phyloP scores from a whole-genome alignment of 352 stramenopile genomes.

The Phytophthora rubi region DNA sequence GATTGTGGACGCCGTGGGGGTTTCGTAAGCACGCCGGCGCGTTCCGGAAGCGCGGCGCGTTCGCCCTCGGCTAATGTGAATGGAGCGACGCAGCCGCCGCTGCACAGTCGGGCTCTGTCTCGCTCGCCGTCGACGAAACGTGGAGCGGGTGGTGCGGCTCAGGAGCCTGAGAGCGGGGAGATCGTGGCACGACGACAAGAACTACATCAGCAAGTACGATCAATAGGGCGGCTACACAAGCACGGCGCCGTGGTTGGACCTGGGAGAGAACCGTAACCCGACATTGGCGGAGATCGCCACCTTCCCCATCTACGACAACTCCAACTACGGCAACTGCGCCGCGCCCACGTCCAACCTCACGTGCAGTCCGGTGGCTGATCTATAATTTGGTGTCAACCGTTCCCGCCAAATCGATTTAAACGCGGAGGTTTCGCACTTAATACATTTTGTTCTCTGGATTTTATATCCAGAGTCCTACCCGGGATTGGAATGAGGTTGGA shows the following conservation, averaged over 20 bases:
- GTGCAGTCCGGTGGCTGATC: not conserved
- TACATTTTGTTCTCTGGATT: too few species aligned
- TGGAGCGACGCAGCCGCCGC: constrained; percentile 13
- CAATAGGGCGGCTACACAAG: constrained; percentile 52
- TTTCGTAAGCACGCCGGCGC: constrained; percentile 27
- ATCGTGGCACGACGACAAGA: constrained; percentile 56
- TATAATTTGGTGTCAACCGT: too few species aligned
- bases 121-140: constrained; percentile 59
- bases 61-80: constrained; percentile 35
- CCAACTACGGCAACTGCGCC: constrained; percentile 12
- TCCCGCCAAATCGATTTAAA: too few species aligned
- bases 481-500: too few species aligned
- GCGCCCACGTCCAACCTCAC: constrained; percentile 56
- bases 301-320: constrained; percentile 65
- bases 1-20: constrained; percentile 52
- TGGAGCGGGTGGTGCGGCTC: constrained; percentile 7
- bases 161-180: constrained; percentile 50
- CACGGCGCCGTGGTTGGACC: constrained; percentile 48
- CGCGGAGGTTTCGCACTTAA: too few species aligned
- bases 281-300: constrained; percentile 51
- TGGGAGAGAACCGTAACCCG: constrained; percentile 54
- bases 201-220: constrained; percentile 60
- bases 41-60: constrained; percentile 38
- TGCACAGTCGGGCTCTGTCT: constrained; percentile 41
- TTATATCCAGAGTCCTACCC: too few species aligned